These are phyloP conservation scores for Begonia masoniana DNA, from an alignment of 306 rosid species.

Conservation along the genomic window DNA sequence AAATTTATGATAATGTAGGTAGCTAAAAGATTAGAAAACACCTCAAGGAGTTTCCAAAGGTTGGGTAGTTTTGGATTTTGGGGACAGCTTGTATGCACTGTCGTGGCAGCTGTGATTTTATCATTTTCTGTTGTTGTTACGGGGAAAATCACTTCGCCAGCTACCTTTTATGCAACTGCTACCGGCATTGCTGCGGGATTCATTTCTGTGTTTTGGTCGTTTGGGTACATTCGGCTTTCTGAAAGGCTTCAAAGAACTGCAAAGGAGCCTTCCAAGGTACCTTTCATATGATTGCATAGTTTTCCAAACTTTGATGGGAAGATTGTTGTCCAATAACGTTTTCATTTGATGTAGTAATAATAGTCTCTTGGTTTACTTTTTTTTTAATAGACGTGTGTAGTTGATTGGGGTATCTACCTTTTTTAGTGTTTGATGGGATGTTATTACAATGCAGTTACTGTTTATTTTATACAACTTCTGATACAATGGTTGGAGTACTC, in stretches of 20 bases:
- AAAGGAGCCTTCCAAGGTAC: constrained; percentile 76
- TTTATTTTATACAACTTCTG: no score
- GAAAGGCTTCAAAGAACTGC: constrained; percentile 73
- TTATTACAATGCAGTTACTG: no score
- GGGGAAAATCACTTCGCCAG: constrained; percentile 74
- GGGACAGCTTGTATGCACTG: constrained; percentile 87
- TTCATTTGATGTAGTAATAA: no score
- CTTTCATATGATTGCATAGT: no score
- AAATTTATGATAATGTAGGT: constrained; percentile 42
- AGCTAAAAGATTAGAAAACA: constrained; percentile 71
- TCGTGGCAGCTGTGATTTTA: constrained; percentile 83
- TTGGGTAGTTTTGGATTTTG: constrained; percentile 85
- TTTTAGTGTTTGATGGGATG: no score
- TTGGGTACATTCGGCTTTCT: constrained; percentile 87
- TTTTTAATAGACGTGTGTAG: no score
- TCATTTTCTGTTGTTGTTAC: constrained; percentile 80
- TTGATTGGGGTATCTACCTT: no score
- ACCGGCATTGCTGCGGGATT: constrained; percentile 87
- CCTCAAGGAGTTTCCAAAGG: constrained; percentile 86
- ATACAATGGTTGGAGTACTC: no score
- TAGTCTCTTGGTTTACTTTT: no score
- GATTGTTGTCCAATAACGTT: no score
- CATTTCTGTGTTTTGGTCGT: constrained; percentile 93
- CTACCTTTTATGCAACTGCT: constrained; percentile 84
- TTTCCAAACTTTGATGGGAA: no score